phyloP scores from a whole-genome alignment of 2,329 filamentous ascomycete species.

The Aspergillus oerlinghausenensis region DNA sequence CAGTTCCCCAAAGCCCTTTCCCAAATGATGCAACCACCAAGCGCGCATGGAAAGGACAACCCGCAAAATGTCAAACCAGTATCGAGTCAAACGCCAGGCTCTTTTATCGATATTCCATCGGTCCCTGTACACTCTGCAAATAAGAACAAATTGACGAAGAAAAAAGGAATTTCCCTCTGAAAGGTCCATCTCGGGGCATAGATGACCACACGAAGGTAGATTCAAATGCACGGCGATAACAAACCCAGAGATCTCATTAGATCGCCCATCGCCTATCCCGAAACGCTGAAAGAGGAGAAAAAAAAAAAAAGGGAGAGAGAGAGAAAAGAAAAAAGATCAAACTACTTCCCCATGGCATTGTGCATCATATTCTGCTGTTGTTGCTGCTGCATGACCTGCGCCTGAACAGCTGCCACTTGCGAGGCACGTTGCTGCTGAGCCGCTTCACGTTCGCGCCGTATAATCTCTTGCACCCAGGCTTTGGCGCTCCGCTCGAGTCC shows the following conservation, averaged over 20 bases:
- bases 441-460: slow-evolving; percentile 34
- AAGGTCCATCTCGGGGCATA: background rate
- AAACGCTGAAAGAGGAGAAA: slow-evolving; percentile 3
- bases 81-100: slow-evolving; percentile 20
- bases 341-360: slow-evolving; percentile 34
- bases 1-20: slow-evolving; percentile 19
- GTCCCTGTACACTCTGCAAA: slow-evolving; percentile 23
- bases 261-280: background rate
- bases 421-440: slow-evolving; percentile 29
- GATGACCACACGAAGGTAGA: background rate
- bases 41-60: slow-evolving; percentile 18
- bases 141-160: background rate
- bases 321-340: background rate
- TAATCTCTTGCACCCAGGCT: slow-evolving; percentile 34
- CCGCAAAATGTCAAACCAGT: slow-evolving; percentile 12
- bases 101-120: slow-evolving; percentile 18
- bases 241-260: slow-evolving; percentile 13
- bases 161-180: background rate
- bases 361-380: slow-evolving; percentile 42
- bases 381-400: slow-evolving; percentile 33
- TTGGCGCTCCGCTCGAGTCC: slow-evolving; percentile 36
- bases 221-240: background rate
- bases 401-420: slow-evolving; percentile 30
- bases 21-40: slow-evolving; percentile 24
- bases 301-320: background rate